Percentiles rank a stretch among this genome's conserved stretches.
phyloP scores from a whole-genome alignment of 2,329 filamentous ascomycete species.

The Pezicula rhizophila region DNA sequence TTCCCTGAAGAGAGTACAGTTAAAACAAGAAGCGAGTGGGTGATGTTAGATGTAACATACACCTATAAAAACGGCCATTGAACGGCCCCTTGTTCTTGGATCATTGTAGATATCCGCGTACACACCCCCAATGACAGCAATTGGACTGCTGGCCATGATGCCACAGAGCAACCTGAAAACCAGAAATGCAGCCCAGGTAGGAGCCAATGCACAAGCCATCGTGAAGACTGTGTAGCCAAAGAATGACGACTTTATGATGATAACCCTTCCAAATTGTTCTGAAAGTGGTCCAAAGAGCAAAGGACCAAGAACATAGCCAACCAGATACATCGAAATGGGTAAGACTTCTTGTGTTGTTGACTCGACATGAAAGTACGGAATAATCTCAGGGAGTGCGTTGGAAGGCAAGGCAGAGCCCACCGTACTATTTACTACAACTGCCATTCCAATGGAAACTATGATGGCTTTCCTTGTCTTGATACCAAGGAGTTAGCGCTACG shows the following conservation, averaged over 20 bases:
- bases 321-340: slow-evolving; percentile 57
- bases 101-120: slow-evolving; percentile 61
- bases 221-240: slow-evolving; percentile 61
- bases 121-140: slow-evolving; percentile 57
- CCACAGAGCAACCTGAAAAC: slow-evolving; percentile 58
- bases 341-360: slow-evolving; percentile 35
- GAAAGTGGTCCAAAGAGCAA: slow-evolving; percentile 60
- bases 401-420: slow-evolving; percentile 60
- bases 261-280: slow-evolving; percentile 56
- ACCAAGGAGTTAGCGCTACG: slow-evolving; percentile 1
- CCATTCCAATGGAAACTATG: slow-evolving; percentile 49
- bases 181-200: slow-evolving; percentile 57
- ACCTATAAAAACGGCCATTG: slow-evolving; percentile 59
- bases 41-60: slow-evolving; percentile 29
- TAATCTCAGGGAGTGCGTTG: slow-evolving; percentile 54
- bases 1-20: slow-evolving; percentile 37
- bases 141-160: slow-evolving; percentile 49
- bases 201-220: slow-evolving; percentile 56
- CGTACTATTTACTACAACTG: slow-evolving; percentile 61
- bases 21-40: background rate
- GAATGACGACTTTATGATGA: slow-evolving; percentile 58
- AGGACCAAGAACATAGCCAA: slow-evolving; percentile 53
- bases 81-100: slow-evolving; percentile 48
- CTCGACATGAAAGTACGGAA: slow-evolving; percentile 49
- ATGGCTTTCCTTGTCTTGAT: slow-evolving; percentile 46